phyloP scores from a whole-genome alignment of 495 filamentous ascomycete species.

The Peziza echinospora region DNA sequence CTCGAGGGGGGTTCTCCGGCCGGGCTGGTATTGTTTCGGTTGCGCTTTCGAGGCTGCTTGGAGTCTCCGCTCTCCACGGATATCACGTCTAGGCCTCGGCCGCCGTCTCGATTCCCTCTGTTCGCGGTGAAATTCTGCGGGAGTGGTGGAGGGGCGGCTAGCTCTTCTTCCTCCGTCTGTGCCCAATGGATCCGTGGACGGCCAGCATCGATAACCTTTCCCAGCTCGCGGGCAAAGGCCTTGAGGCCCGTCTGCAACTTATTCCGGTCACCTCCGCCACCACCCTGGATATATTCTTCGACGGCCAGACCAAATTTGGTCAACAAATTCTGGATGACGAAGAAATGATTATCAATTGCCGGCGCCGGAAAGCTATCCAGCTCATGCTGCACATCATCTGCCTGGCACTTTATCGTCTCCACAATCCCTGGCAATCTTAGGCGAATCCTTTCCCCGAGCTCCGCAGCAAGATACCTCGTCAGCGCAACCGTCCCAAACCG shows the following conservation, averaged over 20 bases:
- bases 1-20: background rate
- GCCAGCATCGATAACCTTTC: conserved; percentile 3
- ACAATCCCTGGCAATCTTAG: conserved; percentile 21
- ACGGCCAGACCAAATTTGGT: conserved; percentile 7
- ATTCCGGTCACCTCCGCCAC: conserved; percentile 8
- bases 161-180: conserved; percentile 4
- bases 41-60: conserved; percentile 1
- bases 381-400: conserved; percentile 11
- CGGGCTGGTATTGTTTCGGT: too few species aligned
- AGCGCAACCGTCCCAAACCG: conserved; percentile 24
- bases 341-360: conserved; percentile 15
- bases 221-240: conserved; percentile 4
- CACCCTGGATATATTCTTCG: conserved; percentile 7
- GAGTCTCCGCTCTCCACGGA: conserved; percentile 3
- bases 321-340: conserved; percentile 11
- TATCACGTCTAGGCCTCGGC: background rate
- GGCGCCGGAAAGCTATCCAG: conserved; percentile 19
- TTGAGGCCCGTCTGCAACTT: conserved; percentile 16
- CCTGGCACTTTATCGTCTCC: conserved; percentile 15
- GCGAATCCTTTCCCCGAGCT: conserved; percentile 20
- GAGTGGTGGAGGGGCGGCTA: conserved; percentile 1
- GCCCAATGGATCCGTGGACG: conserved; percentile 8
- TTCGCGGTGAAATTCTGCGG: conserved; percentile 2
- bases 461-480: conserved; percentile 20
- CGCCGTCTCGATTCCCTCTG: conserved; percentile 1